Evolutionary conservation across 768 basidiomycete species (phyloP).

Genomic region (Cystobasidium tubakii): DNA sequence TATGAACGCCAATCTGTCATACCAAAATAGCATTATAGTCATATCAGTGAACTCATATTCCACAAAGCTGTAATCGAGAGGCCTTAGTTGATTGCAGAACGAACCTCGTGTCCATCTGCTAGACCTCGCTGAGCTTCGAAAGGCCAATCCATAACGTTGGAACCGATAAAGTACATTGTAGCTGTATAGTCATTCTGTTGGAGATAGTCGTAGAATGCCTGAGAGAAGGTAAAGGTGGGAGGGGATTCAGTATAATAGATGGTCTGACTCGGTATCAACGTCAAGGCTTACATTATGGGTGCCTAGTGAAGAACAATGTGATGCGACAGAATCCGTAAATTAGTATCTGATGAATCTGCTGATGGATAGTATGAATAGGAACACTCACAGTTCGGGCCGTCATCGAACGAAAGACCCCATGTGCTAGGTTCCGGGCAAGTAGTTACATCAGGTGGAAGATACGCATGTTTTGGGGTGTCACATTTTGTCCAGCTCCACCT

Average conservation of each 20-base stretch:
- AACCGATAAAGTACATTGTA: conserved; percentile 52
- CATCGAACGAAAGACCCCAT: conserved; percentile 51
- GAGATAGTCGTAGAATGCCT: conserved; percentile 50
- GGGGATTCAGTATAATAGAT: not conserved
- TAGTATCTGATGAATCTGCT: too few species aligned
- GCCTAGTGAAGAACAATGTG: too few species aligned
- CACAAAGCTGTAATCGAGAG: too few species aligned
- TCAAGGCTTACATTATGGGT: conserved; percentile 47
- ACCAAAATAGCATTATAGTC: not conserved
- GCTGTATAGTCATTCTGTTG: conserved; percentile 49
- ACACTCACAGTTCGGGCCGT: conserved; percentile 48
- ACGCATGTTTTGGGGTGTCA: conserved; percentile 44
- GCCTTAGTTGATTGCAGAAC: conserved; percentile 37
- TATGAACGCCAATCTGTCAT: conserved; percentile 48
- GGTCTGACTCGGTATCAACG: not conserved
- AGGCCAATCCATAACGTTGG: conserved; percentile 53
- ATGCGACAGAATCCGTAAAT: too few species aligned
- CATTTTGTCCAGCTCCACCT: conserved; percentile 40
- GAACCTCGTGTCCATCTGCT: conserved; percentile 48
- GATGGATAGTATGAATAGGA: too few species aligned
- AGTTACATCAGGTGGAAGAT: conserved; percentile 47
- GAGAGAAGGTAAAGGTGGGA: not conserved
- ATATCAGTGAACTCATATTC: too few species aligned
- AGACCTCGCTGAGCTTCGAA: conserved; percentile 50
- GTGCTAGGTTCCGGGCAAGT: conserved; percentile 48